Percentiles rank a stretch among this genome's conserved stretches.
Evolutionary conservation across 1,284 basidiomycete genomes (phyloP).

Genomic region (Phellinidium pouzarii): DNA sequence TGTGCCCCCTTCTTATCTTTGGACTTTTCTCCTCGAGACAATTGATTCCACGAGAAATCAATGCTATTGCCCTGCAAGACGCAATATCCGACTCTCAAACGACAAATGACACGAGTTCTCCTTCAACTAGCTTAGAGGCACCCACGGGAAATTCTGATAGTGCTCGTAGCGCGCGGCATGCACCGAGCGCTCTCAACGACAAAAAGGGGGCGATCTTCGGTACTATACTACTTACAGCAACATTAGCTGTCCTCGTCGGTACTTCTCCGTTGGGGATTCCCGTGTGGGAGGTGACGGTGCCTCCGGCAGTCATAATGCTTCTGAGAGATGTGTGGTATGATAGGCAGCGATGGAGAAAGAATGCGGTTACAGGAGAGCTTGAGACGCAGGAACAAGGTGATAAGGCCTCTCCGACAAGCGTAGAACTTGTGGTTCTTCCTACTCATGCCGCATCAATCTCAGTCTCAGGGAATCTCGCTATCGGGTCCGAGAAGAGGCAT

Average conservation of each 20-base stretch:
- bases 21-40: constrained; percentile 10
- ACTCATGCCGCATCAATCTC: neutral
- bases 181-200: constrained; percentile 21
- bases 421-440: neutral
- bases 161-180: neutral
- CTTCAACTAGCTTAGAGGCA: neutral
- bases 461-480: neutral
- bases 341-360: constrained; percentile 20
- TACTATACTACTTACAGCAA: constrained; percentile 36
- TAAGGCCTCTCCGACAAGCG: neutral
- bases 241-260: constrained; percentile 50
- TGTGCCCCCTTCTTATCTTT: constrained; percentile 18
- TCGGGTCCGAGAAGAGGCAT: constrained; percentile 9
- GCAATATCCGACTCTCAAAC: neutral
- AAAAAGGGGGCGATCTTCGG: constrained; percentile 33
- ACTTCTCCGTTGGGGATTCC: constrained; percentile 40
- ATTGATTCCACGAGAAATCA: constrained; percentile 8
- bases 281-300: constrained; percentile 83
- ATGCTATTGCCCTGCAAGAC: constrained; percentile 10
- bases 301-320: constrained; percentile 60
- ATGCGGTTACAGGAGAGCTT: neutral
- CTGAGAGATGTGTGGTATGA: constrained; percentile 29
- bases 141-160: neutral
- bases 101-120: neutral
- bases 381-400: neutral